Base-by-base conservation (phyloP, 306 rosid genomes). In the Quillaja saponaria region DNA sequence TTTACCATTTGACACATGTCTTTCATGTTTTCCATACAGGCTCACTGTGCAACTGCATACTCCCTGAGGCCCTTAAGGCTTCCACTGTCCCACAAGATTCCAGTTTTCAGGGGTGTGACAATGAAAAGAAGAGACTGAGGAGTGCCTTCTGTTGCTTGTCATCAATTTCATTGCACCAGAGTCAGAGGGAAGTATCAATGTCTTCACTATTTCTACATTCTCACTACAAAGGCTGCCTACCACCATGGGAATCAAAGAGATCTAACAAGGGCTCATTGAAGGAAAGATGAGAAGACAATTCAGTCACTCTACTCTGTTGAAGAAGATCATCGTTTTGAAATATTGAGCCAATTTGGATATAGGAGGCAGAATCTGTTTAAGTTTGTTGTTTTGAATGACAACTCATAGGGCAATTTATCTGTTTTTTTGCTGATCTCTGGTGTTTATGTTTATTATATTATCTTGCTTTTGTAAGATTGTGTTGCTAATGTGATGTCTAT, bases 211-310 rank as follows among this genome's bases (percentile, higher is more conserved):
- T 86, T 78, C 79, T 92, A 59, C 98, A 88, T 66, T 88, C 96
- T 46, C 98, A 88, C 69, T 85, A 86, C 59, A 91, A 91, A 75
- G 96, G 96, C 55, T 88, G 96, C 71, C 62, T 91, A 40, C 96
- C 98, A 4, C 95, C 90, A 10, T 92, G 98, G 91, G 87, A 85
- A 69, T 63, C 79, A 10, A 82, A 69, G 78, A 76, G 83, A 66
- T 86, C 96, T 34, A 84, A 60, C 81, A 84, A 64, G 62, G 84
- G 64, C 58, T 79, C 90, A 45, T 25, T 63, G 51, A 88, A 86
- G 82, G 73, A 82, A 87, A 58, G 71, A 42, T 81, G 83, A 85
- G 70, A 76, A 56, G 40, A 55, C 33, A n/a, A n/a, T n/a, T n/a
- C n/a, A n/a, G n/a, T n/a, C n/a, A n/a, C n/a, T n/a, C n/a, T n/a